Conservation (phyloP, 108 stramenopile species). For the Stephanodiscus triporus region DNA sequence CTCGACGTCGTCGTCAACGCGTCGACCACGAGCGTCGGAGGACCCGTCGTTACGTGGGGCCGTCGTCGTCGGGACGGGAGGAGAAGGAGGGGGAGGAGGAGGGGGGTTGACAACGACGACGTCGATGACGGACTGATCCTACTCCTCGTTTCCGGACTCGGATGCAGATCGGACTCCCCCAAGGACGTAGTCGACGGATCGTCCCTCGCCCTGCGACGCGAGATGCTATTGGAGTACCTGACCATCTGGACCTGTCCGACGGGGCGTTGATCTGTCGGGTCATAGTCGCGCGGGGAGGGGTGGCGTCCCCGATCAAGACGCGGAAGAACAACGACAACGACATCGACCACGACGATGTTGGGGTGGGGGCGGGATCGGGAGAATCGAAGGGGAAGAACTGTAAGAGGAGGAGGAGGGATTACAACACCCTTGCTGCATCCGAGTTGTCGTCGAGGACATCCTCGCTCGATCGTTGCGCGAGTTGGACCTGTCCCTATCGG, state of each 20-base stretch:
- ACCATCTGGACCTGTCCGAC: slow-evolving; percentile 54
- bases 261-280: slow-evolving; percentile 66
- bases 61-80: too few species aligned
- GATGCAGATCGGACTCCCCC: slow-evolving; percentile 58
- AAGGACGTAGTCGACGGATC: slow-evolving; percentile 42
- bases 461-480: slow-evolving; percentile 43
- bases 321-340: too few species aligned
- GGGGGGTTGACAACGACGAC: slow-evolving; percentile 5
- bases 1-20: background rate
- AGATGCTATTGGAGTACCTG: slow-evolving; percentile 78
- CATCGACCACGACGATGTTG: too few species aligned
- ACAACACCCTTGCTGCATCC: slow-evolving; percentile 25
- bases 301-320: background rate
- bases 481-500: slow-evolving; percentile 64
- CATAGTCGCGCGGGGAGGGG: slow-evolving; percentile 70
- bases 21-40: background rate
- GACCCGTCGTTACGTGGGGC: slow-evolving; percentile 1
- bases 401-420: slow-evolving; percentile 12
- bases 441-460: slow-evolving; percentile 3
- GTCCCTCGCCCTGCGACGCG: slow-evolving; percentile 61
- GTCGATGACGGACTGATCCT: slow-evolving; percentile 44
- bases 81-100: too few species aligned
- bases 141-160: slow-evolving; percentile 73
- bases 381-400: background rate
- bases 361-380: background rate